Evolutionary conservation across 441 rosid genomes (phyloP).

Genomic region (Codiaeum variegatum): DNA sequence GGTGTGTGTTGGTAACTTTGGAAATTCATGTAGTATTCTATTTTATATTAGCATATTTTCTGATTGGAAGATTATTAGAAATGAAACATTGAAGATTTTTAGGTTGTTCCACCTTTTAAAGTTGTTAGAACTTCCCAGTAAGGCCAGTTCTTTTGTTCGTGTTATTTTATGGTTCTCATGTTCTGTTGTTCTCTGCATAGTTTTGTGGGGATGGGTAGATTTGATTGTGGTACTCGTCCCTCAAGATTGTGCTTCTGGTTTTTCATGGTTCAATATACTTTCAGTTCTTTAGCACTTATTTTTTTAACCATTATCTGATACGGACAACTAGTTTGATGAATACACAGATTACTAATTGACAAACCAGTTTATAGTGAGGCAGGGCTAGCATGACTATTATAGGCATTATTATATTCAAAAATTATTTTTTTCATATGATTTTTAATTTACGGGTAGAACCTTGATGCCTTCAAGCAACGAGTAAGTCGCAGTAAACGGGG

Average conservation of each 20-base stretch:
- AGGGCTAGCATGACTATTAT: not conserved
- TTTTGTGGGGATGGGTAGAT: not conserved
- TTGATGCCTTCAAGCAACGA: not conserved
- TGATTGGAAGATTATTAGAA: not conserved
- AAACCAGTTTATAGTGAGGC: not conserved
- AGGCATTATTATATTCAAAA: not conserved
- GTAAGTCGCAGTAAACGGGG: not conserved
- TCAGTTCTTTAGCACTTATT: not conserved
- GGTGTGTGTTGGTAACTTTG: not conserved
- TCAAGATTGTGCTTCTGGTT: not conserved
- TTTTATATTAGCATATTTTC: not conserved
- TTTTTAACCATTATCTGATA: not conserved
- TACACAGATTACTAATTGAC: not conserved
- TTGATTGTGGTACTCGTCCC: not conserved
- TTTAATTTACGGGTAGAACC: not conserved
- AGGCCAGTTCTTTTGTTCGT: not conserved
- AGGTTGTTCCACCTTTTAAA: not conserved
- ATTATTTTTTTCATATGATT: not conserved
- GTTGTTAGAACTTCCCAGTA: not conserved
- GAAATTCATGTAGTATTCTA: not conserved
- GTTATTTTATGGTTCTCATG: not conserved
- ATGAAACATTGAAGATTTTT: not conserved
- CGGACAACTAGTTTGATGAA: not conserved
- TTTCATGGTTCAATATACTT: not conserved
- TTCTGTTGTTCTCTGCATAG: not conserved